Evolutionary conservation across 352 stramenopile species (phyloP).

Genomic region (Phytophthora syringae): DNA sequence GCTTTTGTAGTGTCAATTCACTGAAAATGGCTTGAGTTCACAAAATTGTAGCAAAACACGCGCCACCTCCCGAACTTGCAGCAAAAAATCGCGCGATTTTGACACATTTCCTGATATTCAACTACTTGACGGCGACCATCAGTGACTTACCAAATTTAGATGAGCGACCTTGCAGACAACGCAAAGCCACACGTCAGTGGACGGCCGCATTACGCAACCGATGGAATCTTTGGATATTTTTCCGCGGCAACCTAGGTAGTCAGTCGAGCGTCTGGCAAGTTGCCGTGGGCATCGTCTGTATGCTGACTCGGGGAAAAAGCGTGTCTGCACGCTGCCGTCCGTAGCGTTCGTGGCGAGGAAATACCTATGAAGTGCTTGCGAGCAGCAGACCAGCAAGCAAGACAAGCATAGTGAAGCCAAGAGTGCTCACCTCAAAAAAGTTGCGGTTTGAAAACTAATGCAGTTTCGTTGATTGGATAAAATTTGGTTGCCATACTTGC

Average conservation of each 20-base stretch:
- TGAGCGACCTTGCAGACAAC: too few relatives aligned
- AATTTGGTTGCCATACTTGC: too few relatives aligned
- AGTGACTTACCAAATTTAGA: too few relatives aligned
- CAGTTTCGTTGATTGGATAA: too few relatives aligned
- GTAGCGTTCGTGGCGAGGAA: conserved; percentile 1
- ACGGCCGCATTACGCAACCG: background rate
- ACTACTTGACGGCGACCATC: too few relatives aligned
- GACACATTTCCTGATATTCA: too few relatives aligned
- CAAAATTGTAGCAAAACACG: conserved; percentile 20
- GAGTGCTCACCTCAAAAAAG: too few relatives aligned
- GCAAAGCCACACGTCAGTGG: background rate
- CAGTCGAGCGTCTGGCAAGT: conserved; percentile 8
- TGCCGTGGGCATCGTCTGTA: conserved; percentile 3
- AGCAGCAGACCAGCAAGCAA: background rate
- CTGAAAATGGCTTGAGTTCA: conserved; percentile 24
- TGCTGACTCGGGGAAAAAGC: conserved; percentile 1
- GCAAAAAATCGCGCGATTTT: background rate
- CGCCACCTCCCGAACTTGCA: conserved; percentile 5
- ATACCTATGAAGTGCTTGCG: background rate
- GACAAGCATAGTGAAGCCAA: background rate
- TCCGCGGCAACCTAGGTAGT: background rate
- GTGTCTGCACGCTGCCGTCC: background rate
- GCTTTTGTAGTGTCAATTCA: conserved; percentile 17
- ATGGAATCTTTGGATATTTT: background rate
- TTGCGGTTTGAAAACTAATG: background rate